Evolutionary conservation across 2,329 filamentous ascomycete species (phyloP).

Genomic region (Aspergillus spinulosporus): DNA sequence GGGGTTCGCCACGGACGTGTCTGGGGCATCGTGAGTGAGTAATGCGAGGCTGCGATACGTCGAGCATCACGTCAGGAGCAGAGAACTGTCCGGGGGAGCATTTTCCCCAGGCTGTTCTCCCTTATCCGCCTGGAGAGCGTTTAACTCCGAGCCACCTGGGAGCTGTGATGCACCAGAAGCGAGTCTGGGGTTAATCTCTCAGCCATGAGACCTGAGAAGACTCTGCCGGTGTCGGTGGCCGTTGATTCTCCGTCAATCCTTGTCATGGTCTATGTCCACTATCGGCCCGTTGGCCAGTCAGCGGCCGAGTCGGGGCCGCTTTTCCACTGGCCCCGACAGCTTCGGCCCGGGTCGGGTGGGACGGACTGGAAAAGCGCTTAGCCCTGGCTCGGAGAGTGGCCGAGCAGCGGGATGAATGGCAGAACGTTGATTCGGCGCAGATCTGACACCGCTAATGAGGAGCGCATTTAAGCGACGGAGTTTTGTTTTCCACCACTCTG

Average conservation of each 20-base stretch:
- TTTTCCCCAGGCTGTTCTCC: slow-evolving; percentile 29
- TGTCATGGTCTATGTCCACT: neutral
- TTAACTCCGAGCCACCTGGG: slow-evolving; percentile 29
- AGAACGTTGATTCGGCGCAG: neutral
- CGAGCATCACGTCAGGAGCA: slow-evolving; percentile 9
- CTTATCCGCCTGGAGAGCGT: slow-evolving; percentile 20
- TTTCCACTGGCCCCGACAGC: neutral
- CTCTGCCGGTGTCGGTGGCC: slow-evolving; percentile 14
- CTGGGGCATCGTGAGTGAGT: slow-evolving; percentile 30
- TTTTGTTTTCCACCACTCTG: neutral
- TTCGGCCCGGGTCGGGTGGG: neutral
- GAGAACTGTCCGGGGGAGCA: slow-evolving; percentile 31
- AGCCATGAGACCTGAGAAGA: slow-evolving; percentile 10
- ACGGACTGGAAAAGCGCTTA: slow-evolving; percentile 7
- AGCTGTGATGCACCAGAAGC: slow-evolving; percentile 1
- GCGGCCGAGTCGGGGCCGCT: neutral
- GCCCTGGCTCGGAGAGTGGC: slow-evolving; percentile 1
- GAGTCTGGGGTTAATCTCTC: slow-evolving; percentile 6
- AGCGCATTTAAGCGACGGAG: neutral
- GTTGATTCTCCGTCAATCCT: no score
- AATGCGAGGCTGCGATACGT: slow-evolving; percentile 23
- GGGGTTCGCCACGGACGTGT: slow-evolving; percentile 26
- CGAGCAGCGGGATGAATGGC: neutral
- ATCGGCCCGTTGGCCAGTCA: slow-evolving; percentile 10
- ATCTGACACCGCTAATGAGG: neutral